Evolutionary conservation across 2,329 filamentous ascomycete genomes (phyloP), one percentile per base, ranked within the genome.

Genomic region (Zymoseptoria brevis): DNA sequence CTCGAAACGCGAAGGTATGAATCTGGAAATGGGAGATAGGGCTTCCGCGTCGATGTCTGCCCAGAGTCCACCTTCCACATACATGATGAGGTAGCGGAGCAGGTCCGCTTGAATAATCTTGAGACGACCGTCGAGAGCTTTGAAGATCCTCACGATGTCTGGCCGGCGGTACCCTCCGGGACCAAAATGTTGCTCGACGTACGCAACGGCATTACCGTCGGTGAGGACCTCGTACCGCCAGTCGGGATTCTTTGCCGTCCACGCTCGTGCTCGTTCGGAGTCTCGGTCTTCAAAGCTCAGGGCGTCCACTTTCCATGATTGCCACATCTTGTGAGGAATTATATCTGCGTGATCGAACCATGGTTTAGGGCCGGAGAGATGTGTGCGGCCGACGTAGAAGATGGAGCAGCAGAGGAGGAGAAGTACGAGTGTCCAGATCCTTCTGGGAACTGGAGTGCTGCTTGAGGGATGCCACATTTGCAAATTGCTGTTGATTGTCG

Each of bases 301-400:
- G 2, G 86, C 83, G 61, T 86, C 81, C 19, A 86, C 81, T 71
- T 89, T 89, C 87, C 87, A 89, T 0, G 83, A 86, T 72, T 89
- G 87, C 87, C 87, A 89, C 63, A 89, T 87, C 72, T 89, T 89
- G 58, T 79, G 78, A 4, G 80, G 87, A 66, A 84, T 53, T 6
- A 41, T 56, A 21, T 59, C 57, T 11, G 13, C 24, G 19, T 56
- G 35, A 45, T 53, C 41, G 48, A 56, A 50, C 11, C 22, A 35
- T 21, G 55, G 21, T 51, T 26, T 22, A 50, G 13, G 48, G 19
- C 55, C 45, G 26, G 19, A 19, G 19, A n/a, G 50, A 21, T 19
- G 41, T 51, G 13, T n/a, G 41, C 22, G 55, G n/a, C 29, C 35
- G 16, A 19, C 30, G 26, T 50, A 50, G 48, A 56, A 56, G 48